Base-by-base conservation (phyloP, 306 rosid genomes). In the apple (Malus domestica) region DNA sequence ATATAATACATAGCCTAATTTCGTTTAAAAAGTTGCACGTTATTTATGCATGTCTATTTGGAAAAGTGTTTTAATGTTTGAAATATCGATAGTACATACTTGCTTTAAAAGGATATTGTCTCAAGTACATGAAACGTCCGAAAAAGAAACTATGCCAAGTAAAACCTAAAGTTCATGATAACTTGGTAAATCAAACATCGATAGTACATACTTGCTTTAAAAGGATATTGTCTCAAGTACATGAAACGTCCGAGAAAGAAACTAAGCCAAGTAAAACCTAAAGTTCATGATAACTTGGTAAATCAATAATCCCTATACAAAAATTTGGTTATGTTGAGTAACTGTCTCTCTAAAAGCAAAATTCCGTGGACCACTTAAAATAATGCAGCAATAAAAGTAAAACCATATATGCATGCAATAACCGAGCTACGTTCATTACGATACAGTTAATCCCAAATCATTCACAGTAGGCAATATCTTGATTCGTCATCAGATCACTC, bases 331-430 rank as follows among this genome's bases (percentile, higher is more conserved):
- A 15, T 15, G 76, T 72, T 55, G 38, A 38, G 67, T 58, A 38
- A 46, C 40, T 38, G 54, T 72, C 76, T 72, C 76, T 38, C 76
- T 42, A 66, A 76, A 76, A 66, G 79, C 29, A 33, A 76, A 76
- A 67, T 35, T 65, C 71, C 57, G 49, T 22, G 79, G 27, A 76
- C 73, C 52, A 52, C 14, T 65, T 35, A 32, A 57, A 14, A 55
- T 32, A 49, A 49, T 49, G 55, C 19, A 49, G 6, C 55, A 49
- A 18, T 49, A 15, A 49, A 49, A 49, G 55, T 49, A 49, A 49
- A 51, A 51, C 18, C 55, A 51, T 51, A 42, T 30, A 45, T 57
- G 57, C 74, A 57, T 55, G 72, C 61, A 70, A 63, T 69, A 27
- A 63, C 59, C 22, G 64, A 67, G 75, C 65, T 49, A 74, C 27